Base-by-base conservation (phyloP, 352 stramenopile genomes). In the Blastocystis sp. region DNA sequence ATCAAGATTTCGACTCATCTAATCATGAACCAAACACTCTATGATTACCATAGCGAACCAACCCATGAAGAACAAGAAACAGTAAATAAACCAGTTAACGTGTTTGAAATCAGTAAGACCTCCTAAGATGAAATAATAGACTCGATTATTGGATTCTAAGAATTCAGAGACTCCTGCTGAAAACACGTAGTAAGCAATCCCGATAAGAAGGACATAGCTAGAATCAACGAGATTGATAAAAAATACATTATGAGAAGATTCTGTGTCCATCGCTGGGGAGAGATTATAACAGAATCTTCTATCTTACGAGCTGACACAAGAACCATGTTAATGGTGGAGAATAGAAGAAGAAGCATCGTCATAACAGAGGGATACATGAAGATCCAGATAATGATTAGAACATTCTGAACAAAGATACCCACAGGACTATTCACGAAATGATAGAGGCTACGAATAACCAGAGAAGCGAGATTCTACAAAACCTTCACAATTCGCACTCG, bases 321-420 rank as follows among this genome's bases (percentile, higher is more conserved):
- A 22, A 84, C 27, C 73, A 84, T 84, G 33, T 84, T 84, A 57
- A 84, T 17, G 6, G 73, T 84, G 0, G 73, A 84, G 27, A 33
- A 13, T 0, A 68, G 30, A 22, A 84, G 73, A 15, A 84, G 73
- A 35, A 84, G 1, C 22, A 84, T 68, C 5, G 73, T 84, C 15
- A 84, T 7, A 22, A 84, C n/a, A 4, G 42, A 66, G 24, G 73
- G 73, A 48, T 84, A 84, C 51, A 84, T 40, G 51, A 84, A 84
- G 19, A 68, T 64, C 73, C 73, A 84, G n/a, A 84, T 44, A 51
- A 84, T 84, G 48, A 84, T 64, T 51, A 84, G 44, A 19, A 56
- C 51, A 57, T 84, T 84, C 73, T 84, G 73, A 27, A 84, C 56
- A 57, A 84, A 84, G 53, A 84, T 84, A 44, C 73, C 73, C 17